phyloP scores from a whole-genome alignment of 352 stramenopile species.

The Phytophthora litchii region DNA sequence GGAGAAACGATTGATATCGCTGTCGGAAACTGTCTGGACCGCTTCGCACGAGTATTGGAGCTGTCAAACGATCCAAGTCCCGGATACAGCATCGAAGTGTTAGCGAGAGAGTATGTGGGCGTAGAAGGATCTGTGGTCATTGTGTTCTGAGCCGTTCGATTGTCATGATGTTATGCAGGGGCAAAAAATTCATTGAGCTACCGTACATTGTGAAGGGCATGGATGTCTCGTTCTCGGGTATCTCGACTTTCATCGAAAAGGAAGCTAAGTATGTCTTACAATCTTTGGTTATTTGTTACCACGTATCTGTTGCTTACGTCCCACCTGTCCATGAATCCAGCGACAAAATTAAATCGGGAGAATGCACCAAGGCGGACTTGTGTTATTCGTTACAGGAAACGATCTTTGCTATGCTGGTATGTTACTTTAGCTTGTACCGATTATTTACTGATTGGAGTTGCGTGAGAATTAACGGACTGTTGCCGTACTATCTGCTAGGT shows the following conservation, averaged over 20 bases:
- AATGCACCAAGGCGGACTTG: conserved; percentile 96
- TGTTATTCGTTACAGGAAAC: conserved; percentile 99
- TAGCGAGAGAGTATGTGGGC: conserved; percentile 89
- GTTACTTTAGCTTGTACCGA: neutral
- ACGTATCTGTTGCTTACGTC: conserved; percentile 1
- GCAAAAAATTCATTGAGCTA: conserved; percentile 94
- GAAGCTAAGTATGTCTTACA: conserved; percentile 70
- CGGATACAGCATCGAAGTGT: conserved; percentile 99
- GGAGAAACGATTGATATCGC: conserved; percentile 99
- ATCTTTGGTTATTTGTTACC: neutral
- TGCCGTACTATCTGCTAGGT: conserved; percentile 59
- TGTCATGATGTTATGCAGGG: conserved; percentile 38
- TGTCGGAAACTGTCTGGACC: conserved; percentile 99
- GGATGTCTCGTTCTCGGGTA: conserved; percentile 99
- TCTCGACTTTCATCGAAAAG: conserved; percentile 98
- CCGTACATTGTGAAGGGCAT: conserved; percentile 99
- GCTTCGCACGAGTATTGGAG: conserved; percentile 95
- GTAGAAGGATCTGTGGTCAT: neutral
- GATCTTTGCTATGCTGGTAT: conserved; percentile 99
- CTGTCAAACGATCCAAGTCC: conserved; percentile 98
- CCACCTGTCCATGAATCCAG: conserved; percentile 30
- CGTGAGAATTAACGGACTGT: neutral
- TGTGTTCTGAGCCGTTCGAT: neutral
- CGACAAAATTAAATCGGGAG: conserved; percentile 78
- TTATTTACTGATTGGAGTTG: neutral